phyloP scores from a whole-genome alignment of 495 filamentous ascomycete genomes.

The Aspergillus funiculosus region DNA sequence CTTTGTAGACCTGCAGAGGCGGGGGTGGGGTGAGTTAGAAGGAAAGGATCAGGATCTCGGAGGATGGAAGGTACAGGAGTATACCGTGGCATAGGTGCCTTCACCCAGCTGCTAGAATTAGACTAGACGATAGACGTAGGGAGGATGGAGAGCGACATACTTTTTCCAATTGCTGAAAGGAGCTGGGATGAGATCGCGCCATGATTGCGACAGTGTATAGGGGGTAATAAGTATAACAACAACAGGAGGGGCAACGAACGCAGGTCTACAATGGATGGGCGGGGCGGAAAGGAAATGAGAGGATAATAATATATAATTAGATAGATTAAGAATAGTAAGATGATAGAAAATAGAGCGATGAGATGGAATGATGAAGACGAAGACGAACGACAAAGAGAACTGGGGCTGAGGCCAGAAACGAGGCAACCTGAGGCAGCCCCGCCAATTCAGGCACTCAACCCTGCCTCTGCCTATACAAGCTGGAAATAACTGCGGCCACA shows the following conservation, averaged over 20 bases:
- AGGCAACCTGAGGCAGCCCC: constrained; percentile 6
- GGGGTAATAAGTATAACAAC: too few species aligned
- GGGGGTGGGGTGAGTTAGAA: constrained; percentile 7
- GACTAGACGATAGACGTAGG: background rate
- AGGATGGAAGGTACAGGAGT: constrained; percentile 22
- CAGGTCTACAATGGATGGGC: too few species aligned
- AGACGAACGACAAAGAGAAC: background rate
- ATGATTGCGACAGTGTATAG: constrained; percentile 2
- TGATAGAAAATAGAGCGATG: background rate
- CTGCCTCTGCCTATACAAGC: background rate
- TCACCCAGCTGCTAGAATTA: constrained; percentile 65
- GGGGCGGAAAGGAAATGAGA: background rate
- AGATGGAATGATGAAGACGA: background rate
- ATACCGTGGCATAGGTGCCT: constrained; percentile 96
- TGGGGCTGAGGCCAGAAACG: background rate
- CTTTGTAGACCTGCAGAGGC: constrained; percentile 80
- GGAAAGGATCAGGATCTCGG: background rate
- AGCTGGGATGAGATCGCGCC: constrained; percentile 52
- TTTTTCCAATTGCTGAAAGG: constrained; percentile 98
- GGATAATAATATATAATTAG: background rate
- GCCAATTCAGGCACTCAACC: background rate
- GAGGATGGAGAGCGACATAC: constrained; percentile 22
- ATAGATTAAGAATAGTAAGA: background rate
- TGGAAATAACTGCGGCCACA: background rate
- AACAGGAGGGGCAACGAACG: too few species aligned